Base-by-base conservation (phyloP, 2,329 filamentous ascomycete genomes). In the Fusarium sp. region DNA sequence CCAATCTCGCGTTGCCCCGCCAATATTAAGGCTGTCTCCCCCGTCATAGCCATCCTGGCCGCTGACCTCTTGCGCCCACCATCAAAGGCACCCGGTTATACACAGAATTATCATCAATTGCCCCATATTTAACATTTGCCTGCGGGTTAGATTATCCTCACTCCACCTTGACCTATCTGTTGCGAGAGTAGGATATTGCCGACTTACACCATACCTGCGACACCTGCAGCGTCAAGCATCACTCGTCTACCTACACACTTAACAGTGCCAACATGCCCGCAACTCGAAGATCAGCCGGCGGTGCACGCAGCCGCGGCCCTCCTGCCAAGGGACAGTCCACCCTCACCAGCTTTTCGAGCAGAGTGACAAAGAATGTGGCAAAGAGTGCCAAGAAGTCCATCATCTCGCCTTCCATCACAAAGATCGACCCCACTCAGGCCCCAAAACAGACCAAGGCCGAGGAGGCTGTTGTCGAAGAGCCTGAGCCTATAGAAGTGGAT, bases 1-100 rank as follows among this genome's bases (percentile, higher is more conserved):
- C 80, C 76, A 73, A 54, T 83, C 82, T 87, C 86, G 86, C 84
- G 88, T 89, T 89, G 87, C 87, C 88, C 86, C 84, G 87, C 85
- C 87, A 89, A 85, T 83, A 52, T 68, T 73, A 72, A 67, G 66
- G 54, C 66, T 66, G 30, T 45, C 63, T 43, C 71, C 75, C 66
- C 65, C 77, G 75, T 78, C 76, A 78, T 78, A 35, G 45, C 41
- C n/a, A 67, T 66, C 64, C 68, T 54, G 68, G 66, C 66, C 56
- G 39, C 63, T 68, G 69, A 67, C 65, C 64, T 54, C 63, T 54
- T 66, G 66, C 64, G 57, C 64, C 68, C 48, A 41, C 43, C 59
- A 48, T 65, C 39, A 63, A 63, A 39, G 16, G 48, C n/a, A 41
- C 20, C 23, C 23, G 41, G 61, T 52, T 58, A 62, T 43, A 63